Evolutionary conservation across 2,329 filamentous ascomycete genomes (phyloP).

Genomic region (Acrocalymma vagum): DNA sequence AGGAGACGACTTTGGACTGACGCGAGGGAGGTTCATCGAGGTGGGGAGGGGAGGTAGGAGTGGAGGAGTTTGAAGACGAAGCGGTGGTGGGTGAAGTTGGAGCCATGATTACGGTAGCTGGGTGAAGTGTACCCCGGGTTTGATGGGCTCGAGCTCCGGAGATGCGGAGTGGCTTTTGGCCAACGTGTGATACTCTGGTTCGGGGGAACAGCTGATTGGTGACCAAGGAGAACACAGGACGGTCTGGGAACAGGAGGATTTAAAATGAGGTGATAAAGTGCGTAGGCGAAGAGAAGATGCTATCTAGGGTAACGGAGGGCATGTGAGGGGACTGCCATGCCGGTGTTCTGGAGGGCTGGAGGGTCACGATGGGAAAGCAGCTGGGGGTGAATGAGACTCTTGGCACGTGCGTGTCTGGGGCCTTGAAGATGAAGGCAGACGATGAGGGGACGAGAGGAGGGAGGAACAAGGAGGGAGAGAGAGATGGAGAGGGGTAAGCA

Average conservation of each 20-base stretch:
- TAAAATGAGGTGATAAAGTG: neutral
- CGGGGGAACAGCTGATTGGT: too few species aligned
- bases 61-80: constrained; percentile 21
- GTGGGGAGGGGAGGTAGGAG: constrained; percentile 23
- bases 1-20: constrained; percentile 49
- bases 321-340: constrained; percentile 5
- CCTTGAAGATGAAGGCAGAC: too few species aligned
- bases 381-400: too few species aligned
- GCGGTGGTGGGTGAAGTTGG: constrained; percentile 20
- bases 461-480: neutral
- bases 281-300: constrained; percentile 1
- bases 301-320: neutral
- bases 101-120: constrained; percentile 24
- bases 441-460: neutral
- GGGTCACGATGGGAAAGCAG: neutral
- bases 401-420: too few species aligned
- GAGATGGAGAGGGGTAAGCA: neutral
- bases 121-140: constrained; percentile 14
- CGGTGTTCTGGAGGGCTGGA: constrained; percentile 1
- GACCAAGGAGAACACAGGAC: constrained; percentile 10
- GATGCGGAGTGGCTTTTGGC: constrained; percentile 22
- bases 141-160: constrained; percentile 20
- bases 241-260: constrained; percentile 7
- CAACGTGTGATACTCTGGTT: too few species aligned
- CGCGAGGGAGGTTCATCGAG: constrained; percentile 23